Conservation (phyloP, 805 yeast genomes). For the Ogataea thermomethanolica region DNA sequence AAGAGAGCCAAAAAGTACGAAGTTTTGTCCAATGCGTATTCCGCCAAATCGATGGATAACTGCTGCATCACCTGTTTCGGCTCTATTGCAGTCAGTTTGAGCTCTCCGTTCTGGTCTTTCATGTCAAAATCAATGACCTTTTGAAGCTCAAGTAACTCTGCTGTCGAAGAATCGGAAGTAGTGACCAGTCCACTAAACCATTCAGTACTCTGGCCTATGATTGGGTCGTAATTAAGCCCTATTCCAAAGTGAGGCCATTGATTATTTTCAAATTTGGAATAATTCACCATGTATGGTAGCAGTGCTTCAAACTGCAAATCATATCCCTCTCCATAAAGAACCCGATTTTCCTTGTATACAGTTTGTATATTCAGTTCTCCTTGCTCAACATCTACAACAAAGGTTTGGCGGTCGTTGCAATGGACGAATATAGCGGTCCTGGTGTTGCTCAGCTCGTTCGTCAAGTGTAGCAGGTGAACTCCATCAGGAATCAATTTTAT, state of each 20-base stretch:
- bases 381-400: constrained; percentile 17
- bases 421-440: constrained; percentile 39
- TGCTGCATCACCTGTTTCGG: constrained; percentile 34
- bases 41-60: constrained; percentile 40
- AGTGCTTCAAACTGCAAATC: background rate
- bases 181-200: constrained; percentile 31
- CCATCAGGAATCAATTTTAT: constrained; percentile 51
- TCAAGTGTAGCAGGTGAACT: constrained; percentile 53
- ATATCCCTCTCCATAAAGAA: constrained; percentile 1
- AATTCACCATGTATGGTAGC: constrained; percentile 23
- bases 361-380: constrained; percentile 15
- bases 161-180: constrained; percentile 47
- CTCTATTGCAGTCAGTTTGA: constrained; percentile 42
- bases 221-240: constrained; percentile 2
- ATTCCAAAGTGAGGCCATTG: constrained; percentile 26
- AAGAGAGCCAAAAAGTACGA: constrained; percentile 45
- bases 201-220: constrained; percentile 12
- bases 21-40: constrained; percentile 55
- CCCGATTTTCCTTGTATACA: constrained; percentile 8
- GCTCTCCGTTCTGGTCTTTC: constrained; percentile 31
- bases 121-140: constrained; percentile 32
- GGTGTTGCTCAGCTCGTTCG: constrained; percentile 35
- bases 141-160: constrained; percentile 43
- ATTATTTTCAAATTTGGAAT: constrained; percentile 25
- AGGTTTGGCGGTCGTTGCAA: constrained; percentile 31